Evolutionary conservation across 2,329 filamentous ascomycete genomes (phyloP), one percentile per base, ranked within the genome.

Genomic region (Cladosporium phlei): DNA sequence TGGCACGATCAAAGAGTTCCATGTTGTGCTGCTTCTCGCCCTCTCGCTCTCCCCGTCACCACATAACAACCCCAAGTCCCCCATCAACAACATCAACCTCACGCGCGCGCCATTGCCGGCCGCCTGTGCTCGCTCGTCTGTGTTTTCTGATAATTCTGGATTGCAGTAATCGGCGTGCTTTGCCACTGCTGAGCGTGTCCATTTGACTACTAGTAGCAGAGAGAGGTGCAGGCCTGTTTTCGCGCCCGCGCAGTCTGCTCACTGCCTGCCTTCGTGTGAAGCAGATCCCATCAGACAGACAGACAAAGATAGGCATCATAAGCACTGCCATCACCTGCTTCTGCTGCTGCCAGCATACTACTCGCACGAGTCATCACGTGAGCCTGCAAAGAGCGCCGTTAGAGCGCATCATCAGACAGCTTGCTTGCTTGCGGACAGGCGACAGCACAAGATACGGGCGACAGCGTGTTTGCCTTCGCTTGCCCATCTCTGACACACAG

Each of bases 151-250:
- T 45, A 33, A 45, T 37, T 37, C 32, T 37, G 42, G 32, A 45
- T 25, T 25, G 27, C 32, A 27, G 42, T 37, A 32, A 17, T 24
- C 32, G 42, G 42, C 35, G 25, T 32, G 25, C 32, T 32, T 28
- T 19, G 24, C 20, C 42, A 37, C 42, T 17, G 40, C 24, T 16
- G 32, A 19, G 24, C 24, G 42, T 37, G 24, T 27, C 33, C 32
- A n/a, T 22, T 38, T 47, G 44, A 47, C 27, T n/a, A n/a, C n/a
- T 38, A 25, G 34, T 47, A 47, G 44, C 34, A 47, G 42, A 45
- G 17, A 24, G 30, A 17, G 42, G 28, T 43, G 29, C 39, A 43
- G 33, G 44, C 34, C 34, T 38, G 44, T 39, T 45, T 45, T n/a
- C n/a, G 42, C 42, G 42, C 42, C 42, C 42, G 42, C n/a, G 34